phyloP scores from a whole-genome alignment of 164 flowering plant species.

The Nelumbo lutea region DNA sequence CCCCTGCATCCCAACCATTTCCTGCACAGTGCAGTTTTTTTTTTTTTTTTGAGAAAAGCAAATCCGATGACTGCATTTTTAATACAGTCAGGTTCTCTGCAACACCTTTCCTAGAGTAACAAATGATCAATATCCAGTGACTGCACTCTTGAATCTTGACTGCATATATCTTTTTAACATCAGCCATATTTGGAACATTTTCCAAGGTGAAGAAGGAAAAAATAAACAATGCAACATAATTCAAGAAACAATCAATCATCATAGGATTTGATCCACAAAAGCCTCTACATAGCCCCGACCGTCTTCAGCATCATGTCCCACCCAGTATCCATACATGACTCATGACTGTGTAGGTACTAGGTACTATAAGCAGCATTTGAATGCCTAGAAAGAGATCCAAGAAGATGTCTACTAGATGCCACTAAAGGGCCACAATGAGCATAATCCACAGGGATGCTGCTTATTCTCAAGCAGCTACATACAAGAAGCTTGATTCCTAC shows the following conservation, averaged over 20 bases:
- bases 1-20: too few species aligned
- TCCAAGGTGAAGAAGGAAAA: neutral
- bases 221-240: constrained; percentile 4
- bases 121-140: too few species aligned
- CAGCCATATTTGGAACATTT: too few species aligned
- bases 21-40: too few species aligned
- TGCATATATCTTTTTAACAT: too few species aligned
- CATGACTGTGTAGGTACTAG: constrained; percentile 17
- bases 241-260: constrained; percentile 5
- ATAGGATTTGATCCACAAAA: constrained; percentile 35
- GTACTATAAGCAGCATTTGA: constrained; percentile 23
- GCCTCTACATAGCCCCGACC: constrained; percentile 88
- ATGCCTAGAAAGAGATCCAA: constrained; percentile 16
- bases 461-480: constrained; percentile 9
- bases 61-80: too few species aligned
- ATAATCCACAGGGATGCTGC: constrained; percentile 12
- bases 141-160: too few species aligned
- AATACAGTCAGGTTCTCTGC: too few species aligned
- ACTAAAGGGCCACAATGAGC: constrained; percentile 9
- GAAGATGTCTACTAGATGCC: constrained; percentile 7
- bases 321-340: constrained; percentile 60
- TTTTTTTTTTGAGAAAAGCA: too few species aligned
- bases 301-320: constrained; percentile 83
- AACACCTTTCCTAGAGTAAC: too few species aligned
- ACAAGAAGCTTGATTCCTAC: constrained; percentile 23